Evolutionary conservation across 495 filamentous ascomycete species (phyloP).

Genomic region (Neurospora hispaniola): DNA sequence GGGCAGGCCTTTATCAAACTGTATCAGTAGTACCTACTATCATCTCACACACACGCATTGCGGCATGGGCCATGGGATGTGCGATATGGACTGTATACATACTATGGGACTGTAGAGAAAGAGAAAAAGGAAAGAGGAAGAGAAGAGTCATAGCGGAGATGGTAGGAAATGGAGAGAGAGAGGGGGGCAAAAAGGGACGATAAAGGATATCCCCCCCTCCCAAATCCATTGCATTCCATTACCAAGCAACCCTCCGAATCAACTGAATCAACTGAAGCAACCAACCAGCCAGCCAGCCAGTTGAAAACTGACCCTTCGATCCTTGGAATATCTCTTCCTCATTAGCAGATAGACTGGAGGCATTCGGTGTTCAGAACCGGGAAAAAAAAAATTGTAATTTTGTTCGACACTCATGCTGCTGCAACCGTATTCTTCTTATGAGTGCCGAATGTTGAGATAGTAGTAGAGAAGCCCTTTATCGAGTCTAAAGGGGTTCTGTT

Average conservation of each 20-base stretch:
- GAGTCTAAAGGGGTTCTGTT: no score
- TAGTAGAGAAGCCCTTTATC: no score
- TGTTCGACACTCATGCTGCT: not conserved
- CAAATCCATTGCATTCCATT: no score
- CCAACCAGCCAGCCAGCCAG: not conserved
- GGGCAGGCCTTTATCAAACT: not conserved
- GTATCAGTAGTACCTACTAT: not conserved
- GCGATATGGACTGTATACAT: not conserved
- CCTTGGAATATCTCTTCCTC: not conserved
- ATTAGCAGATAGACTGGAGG: not conserved
- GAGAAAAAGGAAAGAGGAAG: not conserved
- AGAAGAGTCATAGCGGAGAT: not conserved
- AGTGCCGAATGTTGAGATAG: no score
- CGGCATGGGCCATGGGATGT: not conserved
- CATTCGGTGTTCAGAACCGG: not conserved
- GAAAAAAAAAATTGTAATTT: not conserved
- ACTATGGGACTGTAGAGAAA: not conserved
- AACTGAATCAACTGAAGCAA: not conserved
- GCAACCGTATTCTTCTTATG: no score
- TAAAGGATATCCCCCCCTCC: no score
- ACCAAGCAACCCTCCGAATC: not conserved
- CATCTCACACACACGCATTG: not conserved
- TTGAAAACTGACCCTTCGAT: not conserved
- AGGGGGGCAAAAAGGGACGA: no score
- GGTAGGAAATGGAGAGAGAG: no score